Percentiles rank a stretch among this genome's conserved stretches.
phyloP scores from a whole-genome alignment of 2,329 filamentous ascomycete genomes.

The Clarireedia paspali region DNA sequence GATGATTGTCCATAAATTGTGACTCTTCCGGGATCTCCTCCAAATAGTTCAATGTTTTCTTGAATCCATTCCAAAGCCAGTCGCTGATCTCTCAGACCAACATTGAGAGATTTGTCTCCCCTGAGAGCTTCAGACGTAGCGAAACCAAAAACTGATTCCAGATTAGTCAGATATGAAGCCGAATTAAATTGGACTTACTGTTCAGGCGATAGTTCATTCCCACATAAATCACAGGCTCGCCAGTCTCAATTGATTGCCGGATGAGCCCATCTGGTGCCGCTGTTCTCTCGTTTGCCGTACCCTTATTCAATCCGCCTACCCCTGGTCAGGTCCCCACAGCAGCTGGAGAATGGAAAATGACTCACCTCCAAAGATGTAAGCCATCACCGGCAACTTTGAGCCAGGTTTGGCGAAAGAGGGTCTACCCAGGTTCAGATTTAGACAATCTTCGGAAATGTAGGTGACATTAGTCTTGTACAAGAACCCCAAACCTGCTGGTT shows the following conservation, averaged over 20 bases:
- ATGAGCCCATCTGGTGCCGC: slow-evolving; percentile 37
- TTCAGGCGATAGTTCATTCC: slow-evolving; percentile 46
- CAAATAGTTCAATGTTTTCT: slow-evolving; percentile 49
- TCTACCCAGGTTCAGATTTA: slow-evolving; percentile 50
- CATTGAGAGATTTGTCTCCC: slow-evolving; percentile 12
- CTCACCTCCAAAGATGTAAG: slow-evolving; percentile 59
- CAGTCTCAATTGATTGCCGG: slow-evolving; percentile 37
- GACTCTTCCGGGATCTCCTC: slow-evolving; percentile 47
- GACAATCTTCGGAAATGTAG: slow-evolving; percentile 48
- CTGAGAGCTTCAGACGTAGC: slow-evolving; percentile 46
- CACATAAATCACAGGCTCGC: slow-evolving; percentile 45
- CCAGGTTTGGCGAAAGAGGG: slow-evolving; percentile 44
- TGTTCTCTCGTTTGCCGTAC: slow-evolving; percentile 13
- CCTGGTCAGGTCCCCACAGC: background rate
- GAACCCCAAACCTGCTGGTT: slow-evolving; percentile 30
- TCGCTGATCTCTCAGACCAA: slow-evolving; percentile 30
- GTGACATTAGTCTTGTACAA: slow-evolving; percentile 33
- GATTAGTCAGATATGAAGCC: slow-evolving; percentile 25
- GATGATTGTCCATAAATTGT: slow-evolving; percentile 54
- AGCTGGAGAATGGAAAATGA: slow-evolving; percentile 16
- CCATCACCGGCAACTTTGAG: slow-evolving; percentile 54
- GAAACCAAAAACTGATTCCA: slow-evolving; percentile 56
- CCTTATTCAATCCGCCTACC: slow-evolving; percentile 13
- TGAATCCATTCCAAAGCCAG: slow-evolving; percentile 49
- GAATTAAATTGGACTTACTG: slow-evolving; percentile 10